A percentile compares a stretch with the other conserved stretches of the same genome.
Conservation (phyloP, 805 yeast species). For the Candida manassasensis region DNA sequence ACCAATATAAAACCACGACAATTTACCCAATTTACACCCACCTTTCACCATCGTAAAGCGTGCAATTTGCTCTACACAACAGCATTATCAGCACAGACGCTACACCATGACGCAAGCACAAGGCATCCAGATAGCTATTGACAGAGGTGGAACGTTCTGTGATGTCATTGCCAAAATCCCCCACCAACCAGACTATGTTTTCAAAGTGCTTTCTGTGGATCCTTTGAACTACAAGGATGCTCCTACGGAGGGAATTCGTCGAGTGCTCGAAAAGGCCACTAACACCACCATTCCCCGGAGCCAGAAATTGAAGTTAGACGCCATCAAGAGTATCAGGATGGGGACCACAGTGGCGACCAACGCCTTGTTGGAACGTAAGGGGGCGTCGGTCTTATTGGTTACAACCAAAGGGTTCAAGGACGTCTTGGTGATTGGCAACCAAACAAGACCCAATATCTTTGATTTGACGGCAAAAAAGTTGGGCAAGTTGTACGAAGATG, state of each 20-base stretch:
- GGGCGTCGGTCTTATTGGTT: slow-evolving; percentile 78
- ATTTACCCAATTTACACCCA: not conserved
- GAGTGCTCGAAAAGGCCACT: slow-evolving; percentile 61
- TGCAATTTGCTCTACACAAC: too few species aligned
- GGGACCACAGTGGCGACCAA: slow-evolving; percentile 97
- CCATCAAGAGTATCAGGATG: slow-evolving; percentile 69
- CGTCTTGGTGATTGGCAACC: slow-evolving; percentile 80
- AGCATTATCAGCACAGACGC: too few species aligned
- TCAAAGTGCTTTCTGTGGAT: slow-evolving; percentile 83
- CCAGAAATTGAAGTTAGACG: slow-evolving; percentile 49
- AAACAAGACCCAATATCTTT: slow-evolving; percentile 85
- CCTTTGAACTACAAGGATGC: slow-evolving; percentile 87
- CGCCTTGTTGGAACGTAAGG: slow-evolving; percentile 88
- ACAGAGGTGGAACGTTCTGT: slow-evolving; percentile 85
- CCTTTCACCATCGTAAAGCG: not conserved
- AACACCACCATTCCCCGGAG: slow-evolving; percentile 45
- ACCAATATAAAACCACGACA: not conserved
- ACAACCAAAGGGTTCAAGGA: slow-evolving; percentile 90
- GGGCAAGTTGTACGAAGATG: slow-evolving; percentile 65
- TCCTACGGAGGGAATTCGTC: slow-evolving; percentile 84
- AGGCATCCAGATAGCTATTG: slow-evolving; percentile 31
- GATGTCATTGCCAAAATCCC: slow-evolving; percentile 55
- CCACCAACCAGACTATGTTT: slow-evolving; percentile 54
- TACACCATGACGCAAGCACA: not conserved
- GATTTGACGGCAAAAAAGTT: slow-evolving; percentile 74